phyloP scores from a whole-genome alignment of 2,329 filamentous ascomycete genomes.

The Teratosphaeria destructans region DNA sequence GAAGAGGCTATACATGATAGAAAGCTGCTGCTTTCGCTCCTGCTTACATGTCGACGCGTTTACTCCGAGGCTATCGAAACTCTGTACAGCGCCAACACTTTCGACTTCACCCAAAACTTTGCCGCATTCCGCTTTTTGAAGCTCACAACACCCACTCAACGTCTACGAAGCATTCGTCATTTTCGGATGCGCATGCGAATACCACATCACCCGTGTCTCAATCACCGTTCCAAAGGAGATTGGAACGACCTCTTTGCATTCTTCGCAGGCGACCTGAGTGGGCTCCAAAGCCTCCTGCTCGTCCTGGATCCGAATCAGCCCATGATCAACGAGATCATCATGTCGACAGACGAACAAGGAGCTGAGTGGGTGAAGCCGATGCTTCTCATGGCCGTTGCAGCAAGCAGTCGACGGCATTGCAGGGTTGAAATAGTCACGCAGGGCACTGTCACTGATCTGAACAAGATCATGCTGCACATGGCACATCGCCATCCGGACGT shows the following conservation, averaged over 20 bases:
- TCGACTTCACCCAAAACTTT: constrained; percentile 24
- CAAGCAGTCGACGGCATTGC: constrained; percentile 17
- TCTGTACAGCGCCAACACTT: constrained; percentile 23
- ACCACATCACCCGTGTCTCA: constrained; percentile 21
- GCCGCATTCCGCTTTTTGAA: constrained; percentile 23
- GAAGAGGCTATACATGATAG: constrained; percentile 9
- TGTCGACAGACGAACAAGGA: constrained; percentile 16
- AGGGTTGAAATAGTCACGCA: constrained; percentile 19
- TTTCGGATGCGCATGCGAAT: constrained; percentile 22
- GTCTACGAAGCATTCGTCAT: constrained; percentile 17
- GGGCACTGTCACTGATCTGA: constrained; percentile 15
- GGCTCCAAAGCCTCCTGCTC: constrained; percentile 18
- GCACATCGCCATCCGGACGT: constrained; percentile 1
- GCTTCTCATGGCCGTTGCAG: constrained; percentile 19
- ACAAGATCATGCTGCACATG: constrained; percentile 9
- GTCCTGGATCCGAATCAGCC: constrained; percentile 20
- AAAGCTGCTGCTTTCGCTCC: constrained; percentile 18
- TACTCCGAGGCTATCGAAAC: constrained; percentile 22
- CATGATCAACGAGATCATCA: constrained; percentile 18
- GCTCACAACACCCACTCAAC: constrained; percentile 18
- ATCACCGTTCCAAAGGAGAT: constrained; percentile 20
- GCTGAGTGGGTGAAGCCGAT: constrained; percentile 21
- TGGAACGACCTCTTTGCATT: constrained; percentile 22
- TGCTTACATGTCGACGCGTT: constrained; percentile 21
- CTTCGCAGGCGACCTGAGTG: constrained; percentile 21